A percentile compares a stretch with the other conserved stretches of the same genome.
These are phyloP conservation scores for Colletotrichum sp. DNA, from an alignment of 2,329 filamentous ascomycete genomes.

Conservation along the genomic window DNA sequence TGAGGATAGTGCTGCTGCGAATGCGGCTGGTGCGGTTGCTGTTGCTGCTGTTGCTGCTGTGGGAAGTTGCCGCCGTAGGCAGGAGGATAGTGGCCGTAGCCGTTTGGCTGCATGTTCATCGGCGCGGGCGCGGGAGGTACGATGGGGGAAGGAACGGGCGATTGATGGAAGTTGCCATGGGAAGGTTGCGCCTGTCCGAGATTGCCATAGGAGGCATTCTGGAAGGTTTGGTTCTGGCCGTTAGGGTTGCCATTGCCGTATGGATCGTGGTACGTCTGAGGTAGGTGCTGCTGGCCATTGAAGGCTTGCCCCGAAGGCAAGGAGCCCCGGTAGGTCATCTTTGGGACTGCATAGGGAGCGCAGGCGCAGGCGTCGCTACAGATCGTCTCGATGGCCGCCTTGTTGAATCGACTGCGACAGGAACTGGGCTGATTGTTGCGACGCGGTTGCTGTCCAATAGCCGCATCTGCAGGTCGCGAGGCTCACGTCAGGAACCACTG, in stretches of 20 bases:
- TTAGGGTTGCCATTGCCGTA: conserved; percentile 21
- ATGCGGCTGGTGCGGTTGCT: conserved; percentile 25
- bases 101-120: conserved; percentile 21
- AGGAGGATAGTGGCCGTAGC: conserved; percentile 19
- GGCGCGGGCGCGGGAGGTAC: conserved; percentile 26
- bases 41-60: conserved; percentile 26
- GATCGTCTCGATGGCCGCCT: conserved; percentile 7
- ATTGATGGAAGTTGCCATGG: conserved; percentile 29
- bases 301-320: conserved; percentile 45
- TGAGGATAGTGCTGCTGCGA: neutral
- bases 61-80: conserved; percentile 27
- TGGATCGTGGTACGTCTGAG: conserved; percentile 10
- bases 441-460: conserved; percentile 21
- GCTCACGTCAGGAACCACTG: conserved; percentile 1
- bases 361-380: conserved; percentile 12
- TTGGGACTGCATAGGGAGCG: conserved; percentile 26
- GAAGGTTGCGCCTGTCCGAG: conserved; percentile 28
- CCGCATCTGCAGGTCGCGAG: conserved; percentile 14
- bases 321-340: conserved; percentile 39
- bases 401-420: neutral
- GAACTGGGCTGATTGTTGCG: conserved; percentile 2
- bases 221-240: conserved; percentile 20
- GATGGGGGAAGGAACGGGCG: conserved; percentile 27
- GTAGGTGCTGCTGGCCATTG: conserved; percentile 36
- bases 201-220: conserved; percentile 19